phyloP scores from a whole-genome alignment of 805 yeast genomes.

The Saccharomycopsis synnaedendra region DNA sequence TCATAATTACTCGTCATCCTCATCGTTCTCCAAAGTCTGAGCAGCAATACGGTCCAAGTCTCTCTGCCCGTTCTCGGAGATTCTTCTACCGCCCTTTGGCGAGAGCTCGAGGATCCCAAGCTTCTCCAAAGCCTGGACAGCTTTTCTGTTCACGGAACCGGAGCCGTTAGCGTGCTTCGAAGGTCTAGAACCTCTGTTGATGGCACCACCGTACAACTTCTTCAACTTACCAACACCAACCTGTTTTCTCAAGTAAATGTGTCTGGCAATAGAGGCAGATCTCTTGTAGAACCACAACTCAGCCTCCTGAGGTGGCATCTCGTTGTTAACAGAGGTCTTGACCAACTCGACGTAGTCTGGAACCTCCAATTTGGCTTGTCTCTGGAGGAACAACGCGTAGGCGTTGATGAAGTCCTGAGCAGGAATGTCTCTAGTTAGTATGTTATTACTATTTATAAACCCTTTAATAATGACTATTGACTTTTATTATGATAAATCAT shows the following conservation, averaged over 20 bases:
- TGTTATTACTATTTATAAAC: slow-evolving; percentile 16
- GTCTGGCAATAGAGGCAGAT: slow-evolving; percentile 99
- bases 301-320: slow-evolving; percentile 99
- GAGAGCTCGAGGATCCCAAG: slow-evolving; percentile 94
- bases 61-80: slow-evolving; percentile 99
- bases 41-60: slow-evolving; percentile 99
- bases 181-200: slow-evolving; percentile 98
- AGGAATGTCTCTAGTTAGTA: slow-evolving; percentile 88
- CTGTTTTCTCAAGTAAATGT: slow-evolving; percentile 98
- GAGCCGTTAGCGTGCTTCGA: slow-evolving; percentile 98
- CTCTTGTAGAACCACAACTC: slow-evolving; percentile 99
- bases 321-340: slow-evolving; percentile 98
- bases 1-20: slow-evolving; percentile 27
- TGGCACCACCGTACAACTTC: slow-evolving; percentile 98
- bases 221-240: slow-evolving; percentile 99
- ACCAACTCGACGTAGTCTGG: slow-evolving; percentile 99
- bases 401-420: slow-evolving; percentile 99
- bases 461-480: slow-evolving; percentile 6
- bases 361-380: slow-evolving; percentile 99
- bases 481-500: too few species aligned
- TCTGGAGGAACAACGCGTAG: slow-evolving; percentile 98
- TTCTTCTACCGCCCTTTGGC: slow-evolving; percentile 98
- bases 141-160: slow-evolving; percentile 98
- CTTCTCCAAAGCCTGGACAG: slow-evolving; percentile 95
- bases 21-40: slow-evolving; percentile 91